Evolutionary conservation across 2,329 filamentous ascomycete species (phyloP), one percentile per base, ranked within the genome.

Genomic region (Penicillium griseofulvum): DNA sequence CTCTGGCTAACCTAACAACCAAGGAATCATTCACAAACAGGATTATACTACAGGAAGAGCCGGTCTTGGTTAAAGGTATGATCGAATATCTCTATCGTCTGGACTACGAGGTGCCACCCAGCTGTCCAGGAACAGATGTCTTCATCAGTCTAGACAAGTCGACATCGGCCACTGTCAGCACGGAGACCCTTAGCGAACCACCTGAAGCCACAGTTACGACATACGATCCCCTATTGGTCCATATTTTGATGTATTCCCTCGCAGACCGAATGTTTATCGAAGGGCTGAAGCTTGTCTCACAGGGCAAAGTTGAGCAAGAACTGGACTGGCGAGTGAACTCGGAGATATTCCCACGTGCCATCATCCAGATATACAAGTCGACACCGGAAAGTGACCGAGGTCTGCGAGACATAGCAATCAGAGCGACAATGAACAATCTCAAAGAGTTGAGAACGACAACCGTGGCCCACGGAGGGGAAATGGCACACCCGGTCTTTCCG

Each of bases 211-310:
- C 10, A 10, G 31, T 12, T 2, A 9, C 17, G 11, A 14, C 12
- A 12, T 26, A n/a, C 1, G 16, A 42, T 28, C 22, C 28, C 7
- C 19, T 48, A 5, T 38, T 9, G 7, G 17, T 36, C 5, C 38
- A 39, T 5, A 49, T 54, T 2, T 14, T 24, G 19, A 49, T 54
- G 38, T 54, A 54, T 22, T 29, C 49, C 1, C 44, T 46, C 10
- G 44, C 44, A 19, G 44, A 31, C 31, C 38, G 39, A 19, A n/a
- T 49, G 39, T n/a, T 53, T 2, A 56, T 42, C 4, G 3, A 49
- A 2, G 38, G 26, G 3, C 38, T 49, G 4, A 49, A 56, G 38
- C 14, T 8, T 5, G 33, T 42, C 8, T 26, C 45, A 11, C 44
- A 46, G 16, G 17, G 22, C 5, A 49, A 45, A 16, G 2, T 17